A percentile compares a stretch with the other conserved stretches of the same genome.
phyloP scores from a whole-genome alignment of 768 basidiomycete species.

The Psilocybe subaeruginosa region DNA sequence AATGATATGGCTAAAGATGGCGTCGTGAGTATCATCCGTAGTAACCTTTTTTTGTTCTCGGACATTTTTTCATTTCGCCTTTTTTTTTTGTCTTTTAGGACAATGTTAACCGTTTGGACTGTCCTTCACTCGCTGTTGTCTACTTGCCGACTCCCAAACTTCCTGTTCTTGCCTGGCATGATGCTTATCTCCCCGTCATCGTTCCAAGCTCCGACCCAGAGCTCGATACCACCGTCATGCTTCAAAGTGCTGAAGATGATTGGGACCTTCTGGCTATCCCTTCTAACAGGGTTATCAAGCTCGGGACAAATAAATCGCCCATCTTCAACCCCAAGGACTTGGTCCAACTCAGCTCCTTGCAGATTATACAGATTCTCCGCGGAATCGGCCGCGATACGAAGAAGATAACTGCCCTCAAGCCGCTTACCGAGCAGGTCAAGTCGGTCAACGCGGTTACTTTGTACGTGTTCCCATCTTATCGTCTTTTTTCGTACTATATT shows the following conservation, averaged over 20 bases:
- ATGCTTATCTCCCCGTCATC: conserved; percentile 63
- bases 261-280: conserved; percentile 51
- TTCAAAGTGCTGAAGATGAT: conserved; percentile 38
- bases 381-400: conserved; percentile 40
- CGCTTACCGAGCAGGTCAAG: conserved; percentile 44
- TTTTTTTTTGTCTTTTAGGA: conserved; percentile 38
- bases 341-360: conserved; percentile 41
- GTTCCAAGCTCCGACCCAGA: conserved; percentile 29
- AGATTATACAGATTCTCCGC: conserved; percentile 47
- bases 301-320: conserved; percentile 35
- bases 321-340: conserved; percentile 53
- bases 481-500: not conserved
- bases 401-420: conserved; percentile 38
- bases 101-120: conserved; percentile 29
- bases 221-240: conserved; percentile 26
- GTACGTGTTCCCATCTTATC: conserved; percentile 43
- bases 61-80: conserved; percentile 37
- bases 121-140: conserved; percentile 69
- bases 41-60: conserved; percentile 4
- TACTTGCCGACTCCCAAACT: conserved; percentile 58
- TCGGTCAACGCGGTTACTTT: conserved; percentile 65
- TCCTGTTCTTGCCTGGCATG: conserved; percentile 38
- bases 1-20: conserved; percentile 21
- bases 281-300: conserved; percentile 37
- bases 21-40: conserved; percentile 36